Percentiles rank a stretch among this genome's conserved stretches.
Conservation (phyloP, 2,329 filamentous ascomycete genomes). For the Epichloe baconii region DNA sequence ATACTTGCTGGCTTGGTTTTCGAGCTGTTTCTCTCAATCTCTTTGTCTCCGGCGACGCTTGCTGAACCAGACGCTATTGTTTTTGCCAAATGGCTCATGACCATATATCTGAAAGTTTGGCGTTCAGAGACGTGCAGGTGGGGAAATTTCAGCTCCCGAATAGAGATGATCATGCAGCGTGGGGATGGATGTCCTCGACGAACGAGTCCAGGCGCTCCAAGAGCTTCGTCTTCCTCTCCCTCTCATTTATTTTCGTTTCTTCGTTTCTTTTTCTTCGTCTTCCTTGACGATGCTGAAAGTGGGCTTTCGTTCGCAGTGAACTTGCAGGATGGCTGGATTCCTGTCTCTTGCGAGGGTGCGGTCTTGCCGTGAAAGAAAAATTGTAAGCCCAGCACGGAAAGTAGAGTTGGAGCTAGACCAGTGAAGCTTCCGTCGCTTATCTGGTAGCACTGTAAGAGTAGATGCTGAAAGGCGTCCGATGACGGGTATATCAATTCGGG, state of each 20-base stretch:
- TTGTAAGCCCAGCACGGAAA: neutral
- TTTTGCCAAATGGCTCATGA: neutral
- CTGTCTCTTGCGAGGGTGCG: neutral
- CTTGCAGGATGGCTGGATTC: neutral
- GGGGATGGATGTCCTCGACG: no score
- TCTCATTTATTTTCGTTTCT: neutral
- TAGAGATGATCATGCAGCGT: neutral
- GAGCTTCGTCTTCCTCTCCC: no score
- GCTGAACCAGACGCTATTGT: slow-evolving; percentile 13
- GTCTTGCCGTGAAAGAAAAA: neutral
- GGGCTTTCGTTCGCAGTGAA: neutral
- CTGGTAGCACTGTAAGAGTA: neutral
- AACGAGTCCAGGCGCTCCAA: no score
- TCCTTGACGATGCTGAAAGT: neutral
- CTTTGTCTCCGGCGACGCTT: slow-evolving; percentile 30
- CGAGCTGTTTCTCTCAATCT: slow-evolving; percentile 33
- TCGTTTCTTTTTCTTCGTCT: neutral
- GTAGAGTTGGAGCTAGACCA: neutral
- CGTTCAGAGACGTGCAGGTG: neutral
- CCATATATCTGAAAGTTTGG: neutral
- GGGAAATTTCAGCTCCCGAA: neutral
- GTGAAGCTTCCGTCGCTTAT: neutral
- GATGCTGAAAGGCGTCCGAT: neutral
- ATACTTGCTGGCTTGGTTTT: slow-evolving; percentile 38
- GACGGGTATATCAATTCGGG: neutral